Evolutionary conservation across 441 rosid species (phyloP), one percentile per base, ranked within the genome.

Genomic region (Brassica balearica): DNA sequence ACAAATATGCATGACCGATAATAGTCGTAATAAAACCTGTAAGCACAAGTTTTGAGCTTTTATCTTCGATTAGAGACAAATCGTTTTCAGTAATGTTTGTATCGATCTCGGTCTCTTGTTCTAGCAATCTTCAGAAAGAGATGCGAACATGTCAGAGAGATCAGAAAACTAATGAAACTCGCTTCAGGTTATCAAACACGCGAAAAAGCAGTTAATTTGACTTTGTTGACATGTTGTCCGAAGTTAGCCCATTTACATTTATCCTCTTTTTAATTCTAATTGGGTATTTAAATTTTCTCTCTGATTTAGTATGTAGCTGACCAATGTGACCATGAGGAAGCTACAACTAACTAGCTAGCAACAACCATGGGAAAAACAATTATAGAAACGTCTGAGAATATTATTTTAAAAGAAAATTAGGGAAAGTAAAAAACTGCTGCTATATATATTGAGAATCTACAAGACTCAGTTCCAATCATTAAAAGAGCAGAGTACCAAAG

Each of bases 81-180:
- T 63, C 62, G 17, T 12, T 69, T 51, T 51, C 34, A 38, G 9
- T 12, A 15, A 4, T 61, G 17, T 38, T 59, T 23, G 67, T 23
- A 72, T 71, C 68, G 56, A 71, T 60, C 25, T 60, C 23, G 12
- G 1, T 71, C 69, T 77, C 72, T 38, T 60, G 46, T 65, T 71
- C 60, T 11, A 71, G 56, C 48, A 51, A 48, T 53, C 56, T 63
- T 19, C 29, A 51, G 22, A 8, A 14, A 59, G 38, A 43, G 79
- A 60, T 27, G 51, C 46, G 23, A 34, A 32, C 68, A 61, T 61
- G 65, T 61, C 17, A 25, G 0, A 12, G 65, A 61, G 65, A 25
- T 38, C 43, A 36, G 62, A 58, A 4, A 20, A 58, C 29, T 7
- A 19, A 53, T 17, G 22, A 48, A 48, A n/a, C 19, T 48, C 56